A percentile compares a stretch with the other conserved stretches of the same genome.
Conservation (phyloP, 352 stramenopile species). For the Phytophthora syringae region DNA sequence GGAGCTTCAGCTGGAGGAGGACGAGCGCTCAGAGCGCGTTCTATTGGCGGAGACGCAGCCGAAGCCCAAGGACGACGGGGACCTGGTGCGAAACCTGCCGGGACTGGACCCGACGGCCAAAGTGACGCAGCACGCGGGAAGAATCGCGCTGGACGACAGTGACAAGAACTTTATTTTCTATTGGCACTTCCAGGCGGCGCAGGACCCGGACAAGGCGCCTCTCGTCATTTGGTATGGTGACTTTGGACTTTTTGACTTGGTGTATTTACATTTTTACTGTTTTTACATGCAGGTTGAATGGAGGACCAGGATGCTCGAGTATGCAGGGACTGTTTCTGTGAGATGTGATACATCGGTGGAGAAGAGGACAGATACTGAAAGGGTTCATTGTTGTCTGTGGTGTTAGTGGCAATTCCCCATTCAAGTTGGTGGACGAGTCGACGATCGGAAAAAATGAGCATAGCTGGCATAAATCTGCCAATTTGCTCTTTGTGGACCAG, state of each 20-base stretch:
- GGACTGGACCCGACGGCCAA: constrained; percentile 57
- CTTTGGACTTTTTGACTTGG: too few species aligned
- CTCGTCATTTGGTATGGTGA: constrained; percentile 76
- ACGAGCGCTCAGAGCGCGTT: neutral
- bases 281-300: constrained; percentile 62
- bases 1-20: constrained; percentile 10
- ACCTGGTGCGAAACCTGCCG: constrained; percentile 57
- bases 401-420: constrained; percentile 62
- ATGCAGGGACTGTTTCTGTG: constrained; percentile 77
- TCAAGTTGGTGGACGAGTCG: constrained; percentile 60
- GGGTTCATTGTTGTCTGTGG: neutral
- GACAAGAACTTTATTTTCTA: constrained; percentile 79
- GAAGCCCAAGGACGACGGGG: constrained; percentile 30
- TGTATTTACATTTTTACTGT: constrained; percentile 7
- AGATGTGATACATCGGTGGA: neutral
- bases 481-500: constrained; percentile 88
- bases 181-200: constrained; percentile 73
- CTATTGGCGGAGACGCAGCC: constrained; percentile 6
- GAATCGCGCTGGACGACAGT: constrained; percentile 54
- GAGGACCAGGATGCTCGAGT: constrained; percentile 82
- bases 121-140: constrained; percentile 72
- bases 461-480: constrained; percentile 78
- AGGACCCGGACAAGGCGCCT: constrained; percentile 52
- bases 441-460: constrained; percentile 70
- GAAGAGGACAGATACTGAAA: neutral